Evolutionary conservation across 2,329 filamentous ascomycete genomes (phyloP).

Genomic region (Colletotrichum abscissum): DNA sequence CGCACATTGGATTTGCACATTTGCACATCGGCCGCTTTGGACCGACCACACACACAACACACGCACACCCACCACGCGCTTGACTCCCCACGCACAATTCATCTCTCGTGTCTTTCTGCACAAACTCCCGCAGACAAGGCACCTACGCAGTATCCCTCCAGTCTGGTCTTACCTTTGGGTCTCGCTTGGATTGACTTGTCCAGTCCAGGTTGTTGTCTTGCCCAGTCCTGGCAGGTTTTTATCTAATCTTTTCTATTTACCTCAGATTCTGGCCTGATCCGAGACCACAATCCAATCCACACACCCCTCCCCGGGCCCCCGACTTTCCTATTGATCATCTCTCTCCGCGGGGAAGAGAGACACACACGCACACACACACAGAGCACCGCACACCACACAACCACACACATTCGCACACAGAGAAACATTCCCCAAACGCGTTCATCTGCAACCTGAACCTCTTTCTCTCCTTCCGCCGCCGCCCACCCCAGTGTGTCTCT

Average conservation of each 20-base stretch:
- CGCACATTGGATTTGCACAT: conserved; percentile 2
- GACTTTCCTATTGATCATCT: conserved; percentile 11
- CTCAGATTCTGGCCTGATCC: conserved; percentile 12
- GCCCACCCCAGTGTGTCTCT: conserved; percentile 17
- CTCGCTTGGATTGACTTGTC: not conserved
- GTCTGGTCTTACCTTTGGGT: not conserved
- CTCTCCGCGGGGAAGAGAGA: not conserved
- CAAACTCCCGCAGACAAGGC: conserved; percentile 1
- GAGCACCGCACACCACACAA: not conserved
- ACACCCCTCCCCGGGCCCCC: conserved; percentile 2
- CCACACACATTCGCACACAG: not conserved
- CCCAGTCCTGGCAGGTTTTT: not conserved
- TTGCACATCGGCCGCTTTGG: conserved; percentile 5
- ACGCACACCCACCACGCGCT: conserved; percentile 41
- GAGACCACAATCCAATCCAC: conserved; percentile 2
- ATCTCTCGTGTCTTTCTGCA: not conserved
- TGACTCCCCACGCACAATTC: conserved; percentile 42
- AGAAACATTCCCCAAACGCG: conserved; percentile 17
- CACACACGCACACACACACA: not conserved
- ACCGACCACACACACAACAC: conserved; percentile 44
- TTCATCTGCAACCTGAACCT: conserved; percentile 19
- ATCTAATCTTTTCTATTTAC: not conserved
- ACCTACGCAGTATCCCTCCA: not conserved
- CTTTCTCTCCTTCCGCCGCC: conserved; percentile 8
- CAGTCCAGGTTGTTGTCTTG: not conserved